These are phyloP conservation scores for Aureobasidium leucospermi DNA, from an alignment of 2,329 filamentous ascomycete species.

Conservation along the genomic window DNA sequence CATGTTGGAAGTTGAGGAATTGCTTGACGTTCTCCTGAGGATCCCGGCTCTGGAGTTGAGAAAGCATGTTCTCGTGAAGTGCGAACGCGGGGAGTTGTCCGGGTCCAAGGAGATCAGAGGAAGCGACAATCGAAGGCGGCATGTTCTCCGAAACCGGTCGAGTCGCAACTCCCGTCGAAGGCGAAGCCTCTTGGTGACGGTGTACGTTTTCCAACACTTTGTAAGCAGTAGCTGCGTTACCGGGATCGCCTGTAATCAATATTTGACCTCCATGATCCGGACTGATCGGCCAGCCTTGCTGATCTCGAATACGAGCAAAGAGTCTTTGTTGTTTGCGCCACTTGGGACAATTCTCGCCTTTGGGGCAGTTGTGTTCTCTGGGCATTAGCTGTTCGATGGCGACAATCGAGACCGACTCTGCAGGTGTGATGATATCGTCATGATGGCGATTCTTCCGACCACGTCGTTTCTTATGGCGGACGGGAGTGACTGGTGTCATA, in stretches of 20 bases:
- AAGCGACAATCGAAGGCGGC: conserved; percentile 64
- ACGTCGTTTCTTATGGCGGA: conserved; percentile 30
- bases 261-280: conserved; percentile 59
- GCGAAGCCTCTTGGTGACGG: conserved; percentile 18
- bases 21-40: conserved; percentile 90
- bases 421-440: conserved; percentile 65
- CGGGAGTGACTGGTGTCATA: conserved; percentile 27
- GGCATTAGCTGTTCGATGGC: conserved; percentile 85
- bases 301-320: conserved; percentile 65
- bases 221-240: conserved; percentile 60
- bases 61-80: conserved; percentile 67
- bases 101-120: conserved; percentile 80
- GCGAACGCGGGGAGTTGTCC: conserved; percentile 54
- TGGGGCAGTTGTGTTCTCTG: conserved; percentile 74
- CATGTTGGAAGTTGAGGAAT: conserved; percentile 79
- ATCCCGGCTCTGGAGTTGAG: conserved; percentile 63
- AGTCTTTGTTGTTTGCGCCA: conserved; percentile 73
- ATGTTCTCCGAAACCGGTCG: conserved; percentile 68
- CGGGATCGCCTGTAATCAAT: conserved; percentile 70
- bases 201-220: conserved; percentile 48
- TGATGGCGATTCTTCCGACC: conserved; percentile 32
- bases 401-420: conserved; percentile 83
- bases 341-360: conserved; percentile 78
- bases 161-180: conserved; percentile 25
- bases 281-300: conserved; percentile 58